phyloP scores from a whole-genome alignment of 306 rosid genomes.

The Gynostemma pentaphyllum region DNA sequence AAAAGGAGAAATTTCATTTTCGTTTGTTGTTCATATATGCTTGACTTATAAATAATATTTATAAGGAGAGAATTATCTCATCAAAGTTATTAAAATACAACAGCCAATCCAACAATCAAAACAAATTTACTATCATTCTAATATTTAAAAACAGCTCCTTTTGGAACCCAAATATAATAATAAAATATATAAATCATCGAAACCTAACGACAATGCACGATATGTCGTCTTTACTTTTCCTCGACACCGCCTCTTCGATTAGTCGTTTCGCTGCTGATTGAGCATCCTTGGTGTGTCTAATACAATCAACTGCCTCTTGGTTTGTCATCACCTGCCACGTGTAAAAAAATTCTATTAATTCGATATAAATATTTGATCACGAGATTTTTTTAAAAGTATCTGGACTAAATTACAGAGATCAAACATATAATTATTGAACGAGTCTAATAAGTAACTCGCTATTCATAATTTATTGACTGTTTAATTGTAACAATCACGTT shows the following conservation, averaged over 20 bases:
- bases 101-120: not conserved
- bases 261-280: constrained; percentile 34
- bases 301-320: constrained; percentile 39
- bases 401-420: too few relatives aligned
- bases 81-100: not conserved
- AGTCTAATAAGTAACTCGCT: too few relatives aligned
- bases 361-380: too few relatives aligned
- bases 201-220: constrained; percentile 43
- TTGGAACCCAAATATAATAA: too few relatives aligned
- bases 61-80: not conserved
- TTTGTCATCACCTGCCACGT: constrained; percentile 36
- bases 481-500: too few relatives aligned
- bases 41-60: not conserved
- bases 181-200: constrained; percentile 6
- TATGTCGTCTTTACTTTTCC: constrained; percentile 46
- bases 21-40: too few relatives aligned
- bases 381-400: too few relatives aligned
- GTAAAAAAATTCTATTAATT: not conserved
- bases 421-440: too few relatives aligned
- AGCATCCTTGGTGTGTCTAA: constrained; percentile 30
- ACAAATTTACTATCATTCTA: not conserved
- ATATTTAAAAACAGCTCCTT: not conserved
- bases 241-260: constrained; percentile 38
- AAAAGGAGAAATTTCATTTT: too few relatives aligned
- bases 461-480: too few relatives aligned